phyloP scores from a whole-genome alignment of 176 grass and related monocot genomes.

The Triticum dicoccoides region DNA sequence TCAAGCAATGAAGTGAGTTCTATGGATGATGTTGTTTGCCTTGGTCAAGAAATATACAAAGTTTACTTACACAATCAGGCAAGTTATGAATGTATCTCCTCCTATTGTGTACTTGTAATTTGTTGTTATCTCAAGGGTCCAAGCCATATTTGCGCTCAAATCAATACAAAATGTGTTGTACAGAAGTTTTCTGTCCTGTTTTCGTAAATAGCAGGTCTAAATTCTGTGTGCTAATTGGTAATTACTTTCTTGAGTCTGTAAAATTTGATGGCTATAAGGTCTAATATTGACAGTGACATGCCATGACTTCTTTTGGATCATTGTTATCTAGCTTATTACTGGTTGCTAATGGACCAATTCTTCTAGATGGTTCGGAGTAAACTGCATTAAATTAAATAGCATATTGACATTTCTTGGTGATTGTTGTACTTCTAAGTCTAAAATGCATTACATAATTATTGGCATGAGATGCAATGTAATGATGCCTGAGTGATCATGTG shows the following conservation, averaged over 20 bases:
- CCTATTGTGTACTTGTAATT: neutral
- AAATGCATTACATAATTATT: no score
- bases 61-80: neutral
- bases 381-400: neutral
- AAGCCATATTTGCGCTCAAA: neutral
- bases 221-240: neutral
- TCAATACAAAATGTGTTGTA: neutral
- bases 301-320: no score
- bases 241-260: no score
- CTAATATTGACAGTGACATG: no score
- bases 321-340: no score
- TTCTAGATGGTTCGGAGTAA: neutral
- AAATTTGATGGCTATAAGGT: no score
- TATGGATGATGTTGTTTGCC: slow-evolving; percentile 25
- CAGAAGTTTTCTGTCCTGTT: no score
- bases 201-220: neutral
- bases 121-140: neutral
- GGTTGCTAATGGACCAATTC: neutral
- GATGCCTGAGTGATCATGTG: no score
- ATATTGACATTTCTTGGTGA: no score
- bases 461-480: neutral
- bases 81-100: neutral
- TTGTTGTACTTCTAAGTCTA: no score
- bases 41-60: slow-evolving; percentile 56
- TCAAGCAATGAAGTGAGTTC: slow-evolving; percentile 21